phyloP scores from a whole-genome alignment of 1,139 yeast species.

The Hyphopichia khmerensis region DNA sequence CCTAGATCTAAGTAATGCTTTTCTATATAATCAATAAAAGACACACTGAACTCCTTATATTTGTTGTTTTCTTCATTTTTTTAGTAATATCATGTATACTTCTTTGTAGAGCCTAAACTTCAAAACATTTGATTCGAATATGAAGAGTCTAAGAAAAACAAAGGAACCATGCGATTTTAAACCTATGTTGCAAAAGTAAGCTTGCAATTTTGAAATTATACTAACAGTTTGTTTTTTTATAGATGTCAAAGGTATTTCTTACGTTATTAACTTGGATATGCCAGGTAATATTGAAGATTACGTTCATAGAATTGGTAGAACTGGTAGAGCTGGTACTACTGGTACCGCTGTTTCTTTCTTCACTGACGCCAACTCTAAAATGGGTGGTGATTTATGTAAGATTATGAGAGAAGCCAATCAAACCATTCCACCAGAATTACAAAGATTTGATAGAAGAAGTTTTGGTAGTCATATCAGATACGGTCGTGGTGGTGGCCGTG shows the following conservation, averaged over 20 bases:
- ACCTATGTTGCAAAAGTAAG: slow-evolving; percentile 3
- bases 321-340: slow-evolving; percentile 96
- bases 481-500: slow-evolving; percentile 57
- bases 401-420: slow-evolving; percentile 97
- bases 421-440: slow-evolving; percentile 67
- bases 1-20: slow-evolving; percentile 1
- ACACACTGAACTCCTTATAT: slow-evolving; percentile 4
- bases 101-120: slow-evolving; percentile 1
- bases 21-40: slow-evolving; percentile 6
- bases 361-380: slow-evolving; percentile 81
- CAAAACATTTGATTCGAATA: background rate
- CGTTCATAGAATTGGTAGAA: slow-evolving; percentile 95
- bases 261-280: slow-evolving; percentile 93
- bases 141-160: background rate
- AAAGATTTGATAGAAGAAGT: slow-evolving; percentile 54
- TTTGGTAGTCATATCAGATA: slow-evolving; percentile 57
- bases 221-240: slow-evolving; percentile 30
- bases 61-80: slow-evolving; percentile 1
- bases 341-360: slow-evolving; percentile 97
- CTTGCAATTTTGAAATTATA: slow-evolving; percentile 8
- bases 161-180: background rate
- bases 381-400: slow-evolving; percentile 88
- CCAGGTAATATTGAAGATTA: slow-evolving; percentile 98
- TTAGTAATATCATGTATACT: slow-evolving; percentile 2
- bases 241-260: slow-evolving; percentile 97